These are phyloP conservation scores for Scorias spongiosa DNA, from an alignment of 2,329 filamentous ascomycete genomes.

Conservation along the genomic window DNA sequence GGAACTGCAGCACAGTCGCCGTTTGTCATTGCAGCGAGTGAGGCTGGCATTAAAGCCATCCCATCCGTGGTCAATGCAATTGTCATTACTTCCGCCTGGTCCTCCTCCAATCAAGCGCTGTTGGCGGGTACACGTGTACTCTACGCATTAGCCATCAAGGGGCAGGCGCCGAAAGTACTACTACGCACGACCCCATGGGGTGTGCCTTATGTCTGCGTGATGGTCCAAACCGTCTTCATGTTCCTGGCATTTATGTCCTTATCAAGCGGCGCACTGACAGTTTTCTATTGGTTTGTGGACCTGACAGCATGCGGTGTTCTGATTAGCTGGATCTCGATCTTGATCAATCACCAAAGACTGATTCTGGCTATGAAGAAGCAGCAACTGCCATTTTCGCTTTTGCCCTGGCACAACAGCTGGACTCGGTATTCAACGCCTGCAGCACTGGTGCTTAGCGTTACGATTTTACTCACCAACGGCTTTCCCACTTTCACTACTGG, in stretches of 20 bases:
- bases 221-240: conserved; percentile 6
- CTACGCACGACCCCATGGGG: conserved; percentile 28
- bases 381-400: conserved; percentile 14
- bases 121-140: conserved; percentile 38
- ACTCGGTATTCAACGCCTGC: conserved; percentile 44
- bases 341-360: conserved; percentile 6
- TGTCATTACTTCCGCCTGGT: conserved; percentile 50
- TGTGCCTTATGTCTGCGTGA: conserved; percentile 37
- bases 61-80: conserved; percentile 53
- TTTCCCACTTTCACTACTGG: conserved; percentile 40
- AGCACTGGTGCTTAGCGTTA: conserved; percentile 33
- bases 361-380: conserved; percentile 17
- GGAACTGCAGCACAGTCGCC: conserved; percentile 30
- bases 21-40: conserved; percentile 44
- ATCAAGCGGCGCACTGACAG: conserved; percentile 3
- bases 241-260: neutral
- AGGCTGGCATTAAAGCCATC: conserved; percentile 44
- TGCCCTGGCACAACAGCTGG: conserved; percentile 31
- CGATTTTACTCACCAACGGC: conserved; percentile 52
- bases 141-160: conserved; percentile 42
- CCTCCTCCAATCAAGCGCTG: conserved; percentile 39
- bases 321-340: conserved; percentile 18
- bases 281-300: conserved; percentile 22
- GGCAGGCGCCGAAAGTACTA: conserved; percentile 44
- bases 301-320: conserved; percentile 21